These are phyloP conservation scores for Hanseniaspora gamundiae DNA, from an alignment of 1,139 yeast genomes.

Conservation along the genomic window DNA sequence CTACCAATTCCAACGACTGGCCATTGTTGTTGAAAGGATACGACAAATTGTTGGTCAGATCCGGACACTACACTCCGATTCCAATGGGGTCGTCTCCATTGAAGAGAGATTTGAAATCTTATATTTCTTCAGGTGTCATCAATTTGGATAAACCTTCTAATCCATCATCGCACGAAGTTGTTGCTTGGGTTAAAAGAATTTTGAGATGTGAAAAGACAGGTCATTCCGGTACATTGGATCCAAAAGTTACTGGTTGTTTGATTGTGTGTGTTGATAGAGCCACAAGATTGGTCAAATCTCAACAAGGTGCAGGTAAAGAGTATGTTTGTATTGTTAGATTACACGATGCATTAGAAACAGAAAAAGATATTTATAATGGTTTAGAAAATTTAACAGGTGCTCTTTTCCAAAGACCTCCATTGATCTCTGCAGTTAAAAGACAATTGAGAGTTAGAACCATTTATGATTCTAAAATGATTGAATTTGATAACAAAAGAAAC, in stretches of 20 bases:
- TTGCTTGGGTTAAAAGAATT: conserved; percentile 96
- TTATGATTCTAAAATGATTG: conserved; percentile 89
- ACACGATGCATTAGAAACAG: conserved; percentile 73
- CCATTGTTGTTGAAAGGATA: conserved; percentile 87
- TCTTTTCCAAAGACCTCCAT: conserved; percentile 96
- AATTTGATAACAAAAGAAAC: conserved; percentile 93
- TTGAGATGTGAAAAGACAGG: conserved; percentile 95
- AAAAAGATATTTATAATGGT: conserved; percentile 77
- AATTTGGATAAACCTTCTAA: conserved; percentile 96
- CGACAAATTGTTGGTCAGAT: conserved; percentile 87
- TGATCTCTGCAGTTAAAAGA: conserved; percentile 97
- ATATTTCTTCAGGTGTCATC: conserved; percentile 89
- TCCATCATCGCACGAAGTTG: conserved; percentile 97
- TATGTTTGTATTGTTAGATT: conserved; percentile 94
- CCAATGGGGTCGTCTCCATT: conserved; percentile 92
- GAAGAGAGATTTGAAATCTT: conserved; percentile 84
- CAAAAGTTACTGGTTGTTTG: conserved; percentile 95
- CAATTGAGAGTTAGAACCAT: conserved; percentile 97
- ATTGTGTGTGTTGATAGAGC: conserved; percentile 98
- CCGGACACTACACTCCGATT: conserved; percentile 93
- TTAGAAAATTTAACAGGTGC: conserved; percentile 97
- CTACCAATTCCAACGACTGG: conserved; percentile 88
- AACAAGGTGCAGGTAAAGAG: conserved; percentile 99
- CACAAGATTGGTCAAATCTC: conserved; percentile 93
- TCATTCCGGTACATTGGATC: conserved; percentile 98